Percentiles rank a stretch among this genome's conserved stretches.
Conservation (phyloP, 2,329 filamentous ascomycete species). For the Calonectria crousiana region DNA sequence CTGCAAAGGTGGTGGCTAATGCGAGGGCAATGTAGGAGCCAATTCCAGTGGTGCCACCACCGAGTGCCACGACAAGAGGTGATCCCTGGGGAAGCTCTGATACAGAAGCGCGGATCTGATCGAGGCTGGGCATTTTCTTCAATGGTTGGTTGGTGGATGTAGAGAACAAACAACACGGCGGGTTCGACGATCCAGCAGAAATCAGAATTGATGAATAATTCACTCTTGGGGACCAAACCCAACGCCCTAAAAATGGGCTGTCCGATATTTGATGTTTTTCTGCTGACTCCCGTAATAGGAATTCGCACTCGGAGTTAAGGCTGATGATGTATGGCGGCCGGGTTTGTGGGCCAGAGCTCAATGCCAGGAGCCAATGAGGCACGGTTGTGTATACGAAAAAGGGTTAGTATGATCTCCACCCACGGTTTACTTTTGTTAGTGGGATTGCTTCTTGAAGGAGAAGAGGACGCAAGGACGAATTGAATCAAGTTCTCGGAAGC, state of each 20-base stretch:
- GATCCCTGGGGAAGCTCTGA: not conserved
- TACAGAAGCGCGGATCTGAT: not conserved
- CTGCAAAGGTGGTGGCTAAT: not conserved
- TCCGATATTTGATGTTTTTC: not conserved
- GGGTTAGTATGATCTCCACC: not conserved
- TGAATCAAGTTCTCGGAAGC: not conserved
- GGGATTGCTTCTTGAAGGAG: not conserved
- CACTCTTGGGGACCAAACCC: not conserved
- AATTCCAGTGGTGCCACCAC: not conserved
- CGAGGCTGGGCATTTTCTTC: not conserved
- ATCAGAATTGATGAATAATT: no score
- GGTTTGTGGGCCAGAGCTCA: not conserved
- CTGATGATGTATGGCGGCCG: not conserved
- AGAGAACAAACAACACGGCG: not conserved
- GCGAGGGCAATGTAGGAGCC: not conserved
- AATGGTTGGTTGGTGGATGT: no score
- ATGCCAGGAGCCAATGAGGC: not conserved
- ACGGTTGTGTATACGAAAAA: not conserved
- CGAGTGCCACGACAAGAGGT: not conserved
- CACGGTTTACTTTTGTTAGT: not conserved
- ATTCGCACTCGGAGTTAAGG: not conserved
- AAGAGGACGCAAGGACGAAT: not conserved
- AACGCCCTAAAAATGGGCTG: not conserved
- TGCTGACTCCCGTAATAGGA: not conserved
- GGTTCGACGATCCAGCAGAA: no score